Evolutionary conservation across 495 filamentous ascomycete genomes (phyloP).

Genomic region (Hyaloscypha variabilis): DNA sequence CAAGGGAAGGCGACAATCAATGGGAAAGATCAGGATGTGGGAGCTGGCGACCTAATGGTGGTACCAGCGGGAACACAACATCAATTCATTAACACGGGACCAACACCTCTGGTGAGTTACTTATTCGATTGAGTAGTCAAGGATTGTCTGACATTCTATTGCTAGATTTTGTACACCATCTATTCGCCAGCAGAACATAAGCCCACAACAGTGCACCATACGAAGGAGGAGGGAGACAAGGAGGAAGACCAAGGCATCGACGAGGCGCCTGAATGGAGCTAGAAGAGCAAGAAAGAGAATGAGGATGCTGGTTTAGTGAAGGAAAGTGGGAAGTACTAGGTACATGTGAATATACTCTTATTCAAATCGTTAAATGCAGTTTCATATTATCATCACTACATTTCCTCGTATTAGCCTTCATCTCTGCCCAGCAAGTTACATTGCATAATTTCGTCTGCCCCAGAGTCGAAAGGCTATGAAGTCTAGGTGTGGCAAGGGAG

Average conservation of each 20-base stretch:
- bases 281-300: slow-evolving; percentile 57
- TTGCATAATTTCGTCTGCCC: no score
- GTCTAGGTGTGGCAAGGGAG: no score
- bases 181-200: slow-evolving; percentile 65
- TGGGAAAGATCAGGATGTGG: slow-evolving; percentile 59
- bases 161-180: slow-evolving; percentile 57
- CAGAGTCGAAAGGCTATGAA: no score
- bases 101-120: slow-evolving; percentile 40
- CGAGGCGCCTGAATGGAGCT: slow-evolving; percentile 61
- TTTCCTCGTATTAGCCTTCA: no score
- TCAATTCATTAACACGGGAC: slow-evolving; percentile 64
- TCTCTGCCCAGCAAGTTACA: no score
- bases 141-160: neutral
- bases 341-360: neutral
- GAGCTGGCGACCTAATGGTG: slow-evolving; percentile 62
- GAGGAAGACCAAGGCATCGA: slow-evolving; percentile 63
- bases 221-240: slow-evolving; percentile 62
- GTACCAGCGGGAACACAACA: slow-evolving; percentile 69
- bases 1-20: slow-evolving; percentile 57
- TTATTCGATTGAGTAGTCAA: neutral
- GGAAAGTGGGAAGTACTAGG: slow-evolving; percentile 30
- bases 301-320: slow-evolving; percentile 58
- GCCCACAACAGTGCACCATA: slow-evolving; percentile 57
- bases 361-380: no score
- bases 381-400: no score